phyloP scores from a whole-genome alignment of 805 yeast species.

The Barnettozyma vustinii region DNA sequence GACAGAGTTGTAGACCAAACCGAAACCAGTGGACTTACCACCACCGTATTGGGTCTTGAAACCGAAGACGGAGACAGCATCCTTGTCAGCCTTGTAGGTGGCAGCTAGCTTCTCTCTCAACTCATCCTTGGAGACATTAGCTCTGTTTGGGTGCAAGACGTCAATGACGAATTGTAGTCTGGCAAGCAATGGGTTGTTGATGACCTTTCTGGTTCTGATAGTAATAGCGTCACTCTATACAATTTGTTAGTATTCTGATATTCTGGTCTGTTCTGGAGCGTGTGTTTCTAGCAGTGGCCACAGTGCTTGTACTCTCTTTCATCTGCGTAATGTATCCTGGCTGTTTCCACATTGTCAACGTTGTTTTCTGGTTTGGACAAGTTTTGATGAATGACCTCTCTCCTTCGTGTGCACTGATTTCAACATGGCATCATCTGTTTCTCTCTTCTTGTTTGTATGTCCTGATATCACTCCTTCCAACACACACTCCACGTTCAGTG shows the following conservation, averaged over 20 bases:
- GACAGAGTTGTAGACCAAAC: conserved; percentile 95
- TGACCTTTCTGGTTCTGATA: conserved; percentile 98
- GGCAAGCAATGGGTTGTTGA: conserved; percentile 97
- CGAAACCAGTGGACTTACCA: conserved; percentile 99
- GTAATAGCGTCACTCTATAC: conserved; percentile 97
- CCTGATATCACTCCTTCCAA: neutral
- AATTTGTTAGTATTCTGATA: conserved; percentile 19
- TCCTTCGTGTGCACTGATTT: neutral
- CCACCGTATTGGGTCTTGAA: conserved; percentile 99
- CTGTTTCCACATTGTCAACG: neutral
- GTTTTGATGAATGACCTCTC: neutral
- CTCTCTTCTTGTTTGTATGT: neutral
- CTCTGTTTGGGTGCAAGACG: conserved; percentile 98
- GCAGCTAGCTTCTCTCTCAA: conserved; percentile 90
- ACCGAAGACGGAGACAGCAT: conserved; percentile 95
- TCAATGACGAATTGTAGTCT: conserved; percentile 99
- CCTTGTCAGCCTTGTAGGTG: conserved; percentile 87
- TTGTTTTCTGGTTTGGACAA: neutral
- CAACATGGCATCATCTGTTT: neutral
- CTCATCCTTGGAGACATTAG: conserved; percentile 99
- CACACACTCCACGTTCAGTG: neutral
- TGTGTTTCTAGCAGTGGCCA: neutral
- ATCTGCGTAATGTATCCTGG: neutral
- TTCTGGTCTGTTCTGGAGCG: neutral
- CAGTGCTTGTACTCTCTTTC: neutral